These are phyloP conservation scores for Euphorbia pulcherrima DNA, from an alignment of 345 rosid species.

Conservation along the genomic window DNA sequence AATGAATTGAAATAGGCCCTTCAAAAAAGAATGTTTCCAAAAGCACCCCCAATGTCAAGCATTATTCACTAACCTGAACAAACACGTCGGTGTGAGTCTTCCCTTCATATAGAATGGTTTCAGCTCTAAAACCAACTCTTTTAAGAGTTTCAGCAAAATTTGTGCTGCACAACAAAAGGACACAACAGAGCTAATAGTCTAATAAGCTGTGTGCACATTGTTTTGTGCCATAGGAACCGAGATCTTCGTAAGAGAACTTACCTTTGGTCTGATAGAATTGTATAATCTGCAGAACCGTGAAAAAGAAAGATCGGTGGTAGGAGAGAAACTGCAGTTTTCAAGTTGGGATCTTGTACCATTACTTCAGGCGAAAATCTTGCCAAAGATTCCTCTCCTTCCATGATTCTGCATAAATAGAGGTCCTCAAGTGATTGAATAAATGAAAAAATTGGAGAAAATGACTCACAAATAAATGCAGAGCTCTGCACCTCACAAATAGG, in stretches of 20 bases:
- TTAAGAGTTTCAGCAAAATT: conserved; percentile 67
- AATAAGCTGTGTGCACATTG: not conserved
- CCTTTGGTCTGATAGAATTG: conserved; percentile 93
- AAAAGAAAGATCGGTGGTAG: conserved; percentile 77
- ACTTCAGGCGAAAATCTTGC: conserved; percentile 78
- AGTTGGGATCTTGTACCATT: conserved; percentile 57
- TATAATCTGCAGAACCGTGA: conserved; percentile 92
- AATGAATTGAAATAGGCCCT: too few species aligned
- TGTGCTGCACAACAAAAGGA: conserved; percentile 47
- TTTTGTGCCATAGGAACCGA: not conserved
- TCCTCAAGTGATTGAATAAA: not conserved
- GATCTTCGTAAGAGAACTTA: conserved; percentile 25
- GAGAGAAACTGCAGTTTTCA: conserved; percentile 50
- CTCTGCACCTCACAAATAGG: conserved; percentile 58
- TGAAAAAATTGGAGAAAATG: not conserved
- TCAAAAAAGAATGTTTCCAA: too few species aligned
- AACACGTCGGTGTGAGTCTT: conserved; percentile 95
- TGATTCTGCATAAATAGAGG: conserved; percentile 49
- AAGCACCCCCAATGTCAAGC: too few species aligned
- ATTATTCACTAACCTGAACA: conserved; percentile 61
- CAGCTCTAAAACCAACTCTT: conserved; percentile 69
- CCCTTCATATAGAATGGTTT: conserved; percentile 69
- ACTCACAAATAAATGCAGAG: conserved; percentile 7
- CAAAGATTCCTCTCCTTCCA: conserved; percentile 93
- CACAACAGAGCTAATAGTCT: not conserved